Evolutionary conservation across 108 stramenopile genomes (phyloP).

Genomic region (Mediolabrus comicus): DNA sequence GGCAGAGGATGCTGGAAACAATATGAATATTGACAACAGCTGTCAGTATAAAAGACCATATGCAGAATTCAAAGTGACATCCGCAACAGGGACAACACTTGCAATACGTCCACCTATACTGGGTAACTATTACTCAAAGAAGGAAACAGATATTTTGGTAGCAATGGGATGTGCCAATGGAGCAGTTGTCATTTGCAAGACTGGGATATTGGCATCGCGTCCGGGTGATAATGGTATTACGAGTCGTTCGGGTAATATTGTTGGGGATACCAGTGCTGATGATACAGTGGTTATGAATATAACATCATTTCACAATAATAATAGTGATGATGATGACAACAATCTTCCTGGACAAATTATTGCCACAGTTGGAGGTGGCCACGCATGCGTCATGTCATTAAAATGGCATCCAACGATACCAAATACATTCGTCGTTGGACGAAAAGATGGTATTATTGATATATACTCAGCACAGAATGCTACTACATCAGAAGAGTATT

Average conservation of each 20-base stretch:
- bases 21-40: neutral
- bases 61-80: constrained; percentile 19
- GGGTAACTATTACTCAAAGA: constrained; percentile 31
- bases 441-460: constrained; percentile 49
- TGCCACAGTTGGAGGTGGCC: constrained; percentile 34
- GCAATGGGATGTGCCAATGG: constrained; percentile 45
- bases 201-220: constrained; percentile 21
- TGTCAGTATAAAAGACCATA: constrained; percentile 7
- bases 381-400: constrained; percentile 45
- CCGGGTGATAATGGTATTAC: constrained; percentile 9
- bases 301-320: constrained; percentile 7
- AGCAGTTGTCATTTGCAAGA: constrained; percentile 19
- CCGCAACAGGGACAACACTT: constrained; percentile 42
- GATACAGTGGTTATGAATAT: constrained; percentile 25
- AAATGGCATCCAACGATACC: constrained; percentile 38
- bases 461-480: constrained; percentile 35
- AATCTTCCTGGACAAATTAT: constrained; percentile 35
- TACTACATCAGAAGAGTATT: constrained; percentile 16
- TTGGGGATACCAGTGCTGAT: neutral
- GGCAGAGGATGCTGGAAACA: neutral
- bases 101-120: constrained; percentile 43
- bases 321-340: neutral
- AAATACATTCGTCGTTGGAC: constrained; percentile 43
- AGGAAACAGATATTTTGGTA: constrained; percentile 25
- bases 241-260: neutral